Evolutionary conservation across 2,329 filamentous ascomycete species (phyloP).

Genomic region (Microcyclosporella mali): DNA sequence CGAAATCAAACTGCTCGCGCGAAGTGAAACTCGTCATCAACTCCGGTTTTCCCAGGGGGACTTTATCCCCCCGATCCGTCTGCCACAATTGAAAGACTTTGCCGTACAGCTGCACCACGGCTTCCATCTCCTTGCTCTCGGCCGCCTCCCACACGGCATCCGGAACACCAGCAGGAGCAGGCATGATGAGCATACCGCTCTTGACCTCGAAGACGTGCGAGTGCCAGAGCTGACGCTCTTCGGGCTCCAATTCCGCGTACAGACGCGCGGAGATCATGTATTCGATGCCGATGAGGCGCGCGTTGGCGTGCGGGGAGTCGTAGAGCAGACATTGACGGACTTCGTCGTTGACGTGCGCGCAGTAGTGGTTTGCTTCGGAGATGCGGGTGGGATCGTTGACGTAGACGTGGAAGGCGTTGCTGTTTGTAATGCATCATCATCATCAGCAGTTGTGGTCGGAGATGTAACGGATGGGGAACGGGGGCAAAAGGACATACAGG

Average conservation of each 20-base stretch:
- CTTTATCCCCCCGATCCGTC: conserved; percentile 63
- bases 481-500: conserved; percentile 42
- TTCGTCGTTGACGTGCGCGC: conserved; percentile 69
- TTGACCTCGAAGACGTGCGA: conserved; percentile 69
- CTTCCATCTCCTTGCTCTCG: conserved; percentile 74
- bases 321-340: conserved; percentile 82
- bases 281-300: conserved; percentile 74
- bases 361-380: conserved; percentile 81
- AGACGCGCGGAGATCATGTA: conserved; percentile 74
- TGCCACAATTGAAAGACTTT: conserved; percentile 87
- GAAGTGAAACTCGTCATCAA: conserved; percentile 59
- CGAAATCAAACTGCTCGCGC: conserved; percentile 44
- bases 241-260: conserved; percentile 57
- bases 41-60: conserved; percentile 56
- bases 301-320: conserved; percentile 60
- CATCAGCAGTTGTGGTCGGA: too few relatives aligned
- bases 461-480: not conserved
- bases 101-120: conserved; percentile 68
- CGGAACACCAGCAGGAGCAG: conserved; percentile 51
- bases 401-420: conserved; percentile 79
- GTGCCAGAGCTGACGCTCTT: conserved; percentile 75
- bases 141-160: conserved; percentile 64
- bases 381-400: conserved; percentile 61
- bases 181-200: conserved; percentile 75
- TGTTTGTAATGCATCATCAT: conserved; percentile 2